Conservation (phyloP, 805 yeast species). For the Saccharomycopsis sp. region DNA sequence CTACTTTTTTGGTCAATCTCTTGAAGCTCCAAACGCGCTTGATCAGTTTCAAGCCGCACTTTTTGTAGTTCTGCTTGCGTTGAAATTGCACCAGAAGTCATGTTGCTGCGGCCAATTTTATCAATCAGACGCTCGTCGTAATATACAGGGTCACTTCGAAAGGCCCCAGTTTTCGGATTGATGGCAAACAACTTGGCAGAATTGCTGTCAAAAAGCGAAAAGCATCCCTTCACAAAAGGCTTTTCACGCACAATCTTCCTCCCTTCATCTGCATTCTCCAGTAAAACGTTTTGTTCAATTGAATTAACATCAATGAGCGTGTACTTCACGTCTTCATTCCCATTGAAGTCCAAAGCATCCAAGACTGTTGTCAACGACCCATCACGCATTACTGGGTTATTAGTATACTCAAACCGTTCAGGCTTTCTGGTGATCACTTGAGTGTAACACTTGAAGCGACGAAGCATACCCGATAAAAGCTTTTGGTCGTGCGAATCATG, state of each 20-base stretch:
- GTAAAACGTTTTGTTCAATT: constrained; percentile 51
- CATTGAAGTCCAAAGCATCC: constrained; percentile 51
- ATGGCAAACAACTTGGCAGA: constrained; percentile 38
- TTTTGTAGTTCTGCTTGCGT: not conserved
- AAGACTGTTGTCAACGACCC: constrained; percentile 38
- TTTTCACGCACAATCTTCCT: constrained; percentile 32
- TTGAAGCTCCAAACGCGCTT: not conserved
- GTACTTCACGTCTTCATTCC: constrained; percentile 47
- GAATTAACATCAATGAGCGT: constrained; percentile 53
- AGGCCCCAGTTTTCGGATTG: constrained; percentile 32
- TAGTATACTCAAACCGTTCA: constrained; percentile 54
- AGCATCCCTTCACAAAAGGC: constrained; percentile 36
- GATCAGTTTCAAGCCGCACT: not conserved
- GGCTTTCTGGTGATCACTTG: constrained; percentile 43
- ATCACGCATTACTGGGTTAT: constrained; percentile 10
- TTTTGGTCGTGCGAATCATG: constrained; percentile 51
- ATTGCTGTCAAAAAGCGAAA: constrained; percentile 33
- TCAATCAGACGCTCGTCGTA: constrained; percentile 26
- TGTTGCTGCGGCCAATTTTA: not conserved
- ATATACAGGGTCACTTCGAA: constrained; percentile 45
- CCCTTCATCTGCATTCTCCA: constrained; percentile 44
- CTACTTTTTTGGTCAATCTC: not conserved
- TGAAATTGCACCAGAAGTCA: not conserved
- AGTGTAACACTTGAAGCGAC: constrained; percentile 27
- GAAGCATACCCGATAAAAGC: constrained; percentile 31